phyloP scores from a whole-genome alignment of 257 asterid genomes.

The Coffea eugenioides region DNA sequence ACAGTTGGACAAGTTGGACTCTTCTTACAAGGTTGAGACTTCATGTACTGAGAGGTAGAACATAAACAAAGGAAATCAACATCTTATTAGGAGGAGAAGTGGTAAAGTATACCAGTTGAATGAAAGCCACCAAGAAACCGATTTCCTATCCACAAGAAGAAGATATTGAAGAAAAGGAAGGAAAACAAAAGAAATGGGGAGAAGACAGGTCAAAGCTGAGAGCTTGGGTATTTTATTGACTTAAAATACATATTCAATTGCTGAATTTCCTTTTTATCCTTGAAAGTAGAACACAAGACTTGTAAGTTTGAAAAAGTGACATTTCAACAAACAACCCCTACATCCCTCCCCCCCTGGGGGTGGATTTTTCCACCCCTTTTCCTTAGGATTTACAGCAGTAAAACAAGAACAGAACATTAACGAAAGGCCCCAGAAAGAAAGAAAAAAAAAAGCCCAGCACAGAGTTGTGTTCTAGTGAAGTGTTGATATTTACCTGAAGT shows the following conservation, averaged over 20 bases:
- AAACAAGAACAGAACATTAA: neutral
- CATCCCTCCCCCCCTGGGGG: neutral
- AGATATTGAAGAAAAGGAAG: neutral
- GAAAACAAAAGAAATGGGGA: too few species aligned
- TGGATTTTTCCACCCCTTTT: too few species aligned
- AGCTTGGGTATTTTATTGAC: too few species aligned
- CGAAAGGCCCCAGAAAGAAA: too few species aligned
- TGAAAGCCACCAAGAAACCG: neutral
- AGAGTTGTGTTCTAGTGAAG: neutral
- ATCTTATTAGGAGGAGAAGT: neutral
- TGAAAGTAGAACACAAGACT: neutral
- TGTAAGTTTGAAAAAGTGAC: neutral
- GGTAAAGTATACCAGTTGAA: neutral
- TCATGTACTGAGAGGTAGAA: neutral
- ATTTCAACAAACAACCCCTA: neutral
- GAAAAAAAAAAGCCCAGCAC: neutral
- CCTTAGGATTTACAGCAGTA: neutral
- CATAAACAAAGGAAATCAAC: neutral
- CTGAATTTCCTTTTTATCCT: neutral
- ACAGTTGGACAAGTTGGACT: neutral
- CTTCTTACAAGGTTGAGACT: neutral
- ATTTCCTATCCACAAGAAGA: neutral
- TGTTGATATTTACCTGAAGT: slow-evolving; percentile 51
- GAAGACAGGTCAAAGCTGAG: neutral
- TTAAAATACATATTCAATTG: too few species aligned